These are phyloP conservation scores for Ceratocystis diversiconidia DNA, from an alignment of 2,329 filamentous ascomycete species.

Conservation along the genomic window DNA sequence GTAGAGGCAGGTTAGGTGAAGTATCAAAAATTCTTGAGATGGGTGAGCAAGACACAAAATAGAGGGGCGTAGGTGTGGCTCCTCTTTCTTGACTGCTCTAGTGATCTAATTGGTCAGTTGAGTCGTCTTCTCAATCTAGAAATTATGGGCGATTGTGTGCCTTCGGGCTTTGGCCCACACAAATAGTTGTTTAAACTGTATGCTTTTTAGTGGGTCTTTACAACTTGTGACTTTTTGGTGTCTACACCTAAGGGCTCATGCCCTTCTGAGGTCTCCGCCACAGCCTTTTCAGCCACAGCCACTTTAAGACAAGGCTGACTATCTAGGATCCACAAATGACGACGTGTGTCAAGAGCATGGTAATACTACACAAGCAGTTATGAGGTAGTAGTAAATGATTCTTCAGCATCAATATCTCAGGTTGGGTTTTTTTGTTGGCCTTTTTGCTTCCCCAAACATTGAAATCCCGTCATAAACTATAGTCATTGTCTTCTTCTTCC, in stretches of 20 bases:
- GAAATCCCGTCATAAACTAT: background rate
- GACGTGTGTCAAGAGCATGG: slow-evolving; percentile 1
- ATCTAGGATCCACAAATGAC: slow-evolving; percentile 12
- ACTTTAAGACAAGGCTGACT: background rate
- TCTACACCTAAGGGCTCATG: slow-evolving; percentile 11
- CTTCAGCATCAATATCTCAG: background rate
- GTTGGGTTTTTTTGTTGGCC: no score
- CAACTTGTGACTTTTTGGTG: slow-evolving; percentile 8
- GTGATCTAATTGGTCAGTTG: slow-evolving; percentile 15
- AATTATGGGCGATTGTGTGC: slow-evolving; percentile 18
- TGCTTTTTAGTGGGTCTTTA: slow-evolving; percentile 9
- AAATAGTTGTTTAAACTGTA: slow-evolving; percentile 7
- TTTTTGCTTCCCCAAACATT: background rate
- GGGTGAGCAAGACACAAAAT: slow-evolving; percentile 17
- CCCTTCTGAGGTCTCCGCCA: slow-evolving; percentile 14
- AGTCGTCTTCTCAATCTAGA: slow-evolving; percentile 7
- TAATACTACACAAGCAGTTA: background rate
- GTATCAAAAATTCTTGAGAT: slow-evolving; percentile 19
- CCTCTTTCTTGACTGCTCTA: slow-evolving; percentile 13
- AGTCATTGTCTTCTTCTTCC: background rate
- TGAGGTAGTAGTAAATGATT: background rate
- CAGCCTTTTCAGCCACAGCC: slow-evolving; percentile 11
- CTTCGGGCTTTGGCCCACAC: slow-evolving; percentile 17
- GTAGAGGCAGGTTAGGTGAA: slow-evolving; percentile 18
- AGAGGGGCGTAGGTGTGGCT: slow-evolving; percentile 17